These are phyloP conservation scores for Chalciporus piperatus DNA, from an alignment of 768 basidiomycete species.

Conservation along the genomic window DNA sequence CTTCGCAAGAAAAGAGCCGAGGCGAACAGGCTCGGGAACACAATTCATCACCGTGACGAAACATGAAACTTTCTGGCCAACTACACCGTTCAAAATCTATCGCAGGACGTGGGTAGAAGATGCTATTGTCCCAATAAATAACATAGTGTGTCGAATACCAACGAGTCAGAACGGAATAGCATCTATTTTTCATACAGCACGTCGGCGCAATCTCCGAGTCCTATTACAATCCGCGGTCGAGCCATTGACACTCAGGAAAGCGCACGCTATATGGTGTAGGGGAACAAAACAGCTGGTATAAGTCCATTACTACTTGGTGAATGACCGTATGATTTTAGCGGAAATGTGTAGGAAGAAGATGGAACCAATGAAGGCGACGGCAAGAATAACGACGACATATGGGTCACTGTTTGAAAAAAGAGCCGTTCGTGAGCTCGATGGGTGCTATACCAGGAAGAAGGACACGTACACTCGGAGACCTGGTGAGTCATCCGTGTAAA, in stretches of 20 bases:
- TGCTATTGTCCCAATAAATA: background rate
- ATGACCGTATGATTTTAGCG: slow-evolving; percentile 88
- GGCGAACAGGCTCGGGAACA: no score
- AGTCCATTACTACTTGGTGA: slow-evolving; percentile 74
- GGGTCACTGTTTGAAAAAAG: slow-evolving; percentile 63
- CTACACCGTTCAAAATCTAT: no score
- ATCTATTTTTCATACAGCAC: background rate
- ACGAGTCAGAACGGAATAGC: background rate
- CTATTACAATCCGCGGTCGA: background rate
- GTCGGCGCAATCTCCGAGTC: background rate
- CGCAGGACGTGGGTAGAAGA: background rate
- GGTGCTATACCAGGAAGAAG: background rate
- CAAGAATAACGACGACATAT: slow-evolving; percentile 93
- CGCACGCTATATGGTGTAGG: background rate
- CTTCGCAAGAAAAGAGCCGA: no score
- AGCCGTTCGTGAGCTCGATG: slow-evolving; percentile 8
- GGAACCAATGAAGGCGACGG: slow-evolving; percentile 94
- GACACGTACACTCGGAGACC: slow-evolving; percentile 91
- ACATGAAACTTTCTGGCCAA: no score
- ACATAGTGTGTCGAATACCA: background rate
- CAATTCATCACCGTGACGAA: no score
- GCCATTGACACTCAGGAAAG: background rate
- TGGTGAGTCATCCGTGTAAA: slow-evolving; percentile 98
- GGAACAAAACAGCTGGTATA: slow-evolving; percentile 3
- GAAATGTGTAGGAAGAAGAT: slow-evolving; percentile 99